A percentile compares a stretch with the other conserved stretches of the same genome.
Evolutionary conservation across 768 basidiomycete genomes (phyloP).

Genomic region (Sarcodon sp.): DNA sequence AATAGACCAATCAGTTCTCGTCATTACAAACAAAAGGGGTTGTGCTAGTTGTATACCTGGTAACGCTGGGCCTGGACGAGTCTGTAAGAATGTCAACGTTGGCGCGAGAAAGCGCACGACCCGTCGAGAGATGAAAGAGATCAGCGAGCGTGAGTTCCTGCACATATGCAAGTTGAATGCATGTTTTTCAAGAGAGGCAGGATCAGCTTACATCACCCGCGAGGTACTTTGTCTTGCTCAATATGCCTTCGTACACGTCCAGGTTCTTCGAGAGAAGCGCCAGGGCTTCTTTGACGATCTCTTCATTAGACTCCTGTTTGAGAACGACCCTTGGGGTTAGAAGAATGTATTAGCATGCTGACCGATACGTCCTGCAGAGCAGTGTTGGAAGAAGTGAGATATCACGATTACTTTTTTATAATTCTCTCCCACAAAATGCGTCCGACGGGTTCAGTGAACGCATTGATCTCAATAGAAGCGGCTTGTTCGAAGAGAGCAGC

Average conservation of each 20-base stretch:
- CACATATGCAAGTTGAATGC: not conserved
- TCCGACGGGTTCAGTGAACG: slow-evolving; percentile 38
- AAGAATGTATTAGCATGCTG: slow-evolving; percentile 41
- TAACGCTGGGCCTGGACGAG: slow-evolving; percentile 24
- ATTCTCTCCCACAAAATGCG: slow-evolving; percentile 32
- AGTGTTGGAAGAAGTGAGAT: slow-evolving; percentile 14
- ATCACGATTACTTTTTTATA: slow-evolving; percentile 30
- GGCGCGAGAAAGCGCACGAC: slow-evolving; percentile 11
- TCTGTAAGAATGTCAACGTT: slow-evolving; percentile 20
- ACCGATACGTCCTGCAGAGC: slow-evolving; percentile 7
- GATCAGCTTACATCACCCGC: slow-evolving; percentile 16
- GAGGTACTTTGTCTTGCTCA: slow-evolving; percentile 21
- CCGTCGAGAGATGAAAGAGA: slow-evolving; percentile 42
- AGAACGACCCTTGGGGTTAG: slow-evolving; percentile 21
- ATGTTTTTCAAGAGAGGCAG: not conserved
- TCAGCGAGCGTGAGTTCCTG: slow-evolving; percentile 42
- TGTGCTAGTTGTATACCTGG: slow-evolving; percentile 18
- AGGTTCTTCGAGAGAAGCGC: slow-evolving; percentile 9
- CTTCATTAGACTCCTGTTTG: not conserved
- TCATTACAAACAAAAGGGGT: too few relatives aligned
- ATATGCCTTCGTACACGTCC: slow-evolving; percentile 16
- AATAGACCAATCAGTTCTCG: not conserved
- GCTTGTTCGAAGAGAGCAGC: slow-evolving; percentile 26
- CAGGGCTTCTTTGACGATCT: not conserved
- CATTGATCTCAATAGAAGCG: slow-evolving; percentile 33